These are phyloP conservation scores for Saccharomyces mikatae DNA, from an alignment of 805 yeast species.

Conservation along the genomic window DNA sequence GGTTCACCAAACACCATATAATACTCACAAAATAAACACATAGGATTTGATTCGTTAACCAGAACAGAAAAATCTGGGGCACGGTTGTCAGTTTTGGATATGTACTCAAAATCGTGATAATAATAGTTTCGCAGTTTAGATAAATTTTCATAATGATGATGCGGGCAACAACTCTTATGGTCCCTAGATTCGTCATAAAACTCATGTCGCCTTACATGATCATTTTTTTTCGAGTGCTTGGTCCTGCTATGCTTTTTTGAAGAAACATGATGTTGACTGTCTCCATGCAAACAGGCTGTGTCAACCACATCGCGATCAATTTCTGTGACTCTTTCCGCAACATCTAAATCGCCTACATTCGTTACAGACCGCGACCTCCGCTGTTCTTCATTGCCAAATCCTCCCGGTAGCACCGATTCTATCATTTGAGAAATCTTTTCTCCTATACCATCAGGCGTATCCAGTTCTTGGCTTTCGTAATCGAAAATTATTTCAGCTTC, in stretches of 20 bases:
- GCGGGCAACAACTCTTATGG: slow-evolving; percentile 7
- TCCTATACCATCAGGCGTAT: slow-evolving; percentile 22
- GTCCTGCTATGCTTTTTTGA: background rate
- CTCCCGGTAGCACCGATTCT: slow-evolving; percentile 25
- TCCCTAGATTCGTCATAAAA: background rate
- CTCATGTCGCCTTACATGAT: background rate
- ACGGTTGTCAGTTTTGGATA: slow-evolving; percentile 2
- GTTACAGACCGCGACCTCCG: slow-evolving; percentile 23
- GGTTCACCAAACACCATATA: slow-evolving; percentile 43
- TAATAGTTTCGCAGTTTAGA: slow-evolving; percentile 6
- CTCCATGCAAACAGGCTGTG: background rate
- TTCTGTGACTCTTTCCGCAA: slow-evolving; percentile 13
- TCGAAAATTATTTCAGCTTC: slow-evolving; percentile 28
- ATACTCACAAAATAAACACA: slow-evolving; percentile 47
- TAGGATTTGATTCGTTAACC: slow-evolving; percentile 15
- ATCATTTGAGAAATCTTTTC: slow-evolving; percentile 25
- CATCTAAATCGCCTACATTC: slow-evolving; percentile 19
- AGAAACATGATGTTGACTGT: background rate
- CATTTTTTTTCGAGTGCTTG: background rate
- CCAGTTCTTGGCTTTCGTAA: slow-evolving; percentile 23
- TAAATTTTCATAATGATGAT: slow-evolving; percentile 4
- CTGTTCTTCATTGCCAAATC: slow-evolving; percentile 20
- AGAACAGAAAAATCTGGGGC: slow-evolving; percentile 23
- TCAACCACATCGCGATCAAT: background rate
- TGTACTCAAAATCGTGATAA: slow-evolving; percentile 16